Percentiles rank a stretch among this genome's conserved stretches.
These are phyloP conservation scores for Turritis glabra DNA, from an alignment of 345 rosid genomes.

Conservation along the genomic window DNA sequence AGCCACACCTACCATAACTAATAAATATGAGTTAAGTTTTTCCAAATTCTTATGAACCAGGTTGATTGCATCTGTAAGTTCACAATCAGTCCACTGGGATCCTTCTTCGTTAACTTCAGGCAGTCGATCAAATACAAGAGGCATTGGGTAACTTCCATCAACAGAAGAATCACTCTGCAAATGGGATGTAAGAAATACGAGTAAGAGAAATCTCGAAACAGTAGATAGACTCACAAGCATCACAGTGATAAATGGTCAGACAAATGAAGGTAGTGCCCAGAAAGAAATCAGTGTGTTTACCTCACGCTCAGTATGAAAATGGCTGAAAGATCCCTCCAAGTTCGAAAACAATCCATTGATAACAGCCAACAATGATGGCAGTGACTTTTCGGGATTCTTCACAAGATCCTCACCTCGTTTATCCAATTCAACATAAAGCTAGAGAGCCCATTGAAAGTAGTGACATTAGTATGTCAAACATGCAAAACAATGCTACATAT, in stretches of 20 bases:
- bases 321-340: conserved; percentile 69
- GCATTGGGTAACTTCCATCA: conserved; percentile 63
- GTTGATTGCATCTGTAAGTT: conserved; percentile 67
- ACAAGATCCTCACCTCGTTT: conserved; percentile 66
- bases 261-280: conserved; percentile 12
- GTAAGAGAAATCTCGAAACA: conserved; percentile 9
- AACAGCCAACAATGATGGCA: conserved; percentile 53
- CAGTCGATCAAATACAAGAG: conserved; percentile 61
- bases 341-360: conserved; percentile 57
- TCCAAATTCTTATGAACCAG: conserved; percentile 63
- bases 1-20: conserved; percentile 54
- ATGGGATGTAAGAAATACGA: conserved; percentile 4
- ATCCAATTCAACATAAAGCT: conserved; percentile 80
- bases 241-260: background rate
- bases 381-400: conserved; percentile 62
- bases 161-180: conserved; percentile 66
- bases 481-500: background rate
- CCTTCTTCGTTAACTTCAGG: conserved; percentile 65
- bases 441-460: conserved; percentile 25
- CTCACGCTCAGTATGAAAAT: conserved; percentile 61
- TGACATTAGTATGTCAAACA: background rate
- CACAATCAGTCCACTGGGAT: conserved; percentile 77
- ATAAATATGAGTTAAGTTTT: conserved; percentile 64
- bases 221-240: background rate
- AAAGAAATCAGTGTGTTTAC: conserved; percentile 39